phyloP scores from a whole-genome alignment of 176 grass and related monocot genomes.

The Ensete glaucum region DNA sequence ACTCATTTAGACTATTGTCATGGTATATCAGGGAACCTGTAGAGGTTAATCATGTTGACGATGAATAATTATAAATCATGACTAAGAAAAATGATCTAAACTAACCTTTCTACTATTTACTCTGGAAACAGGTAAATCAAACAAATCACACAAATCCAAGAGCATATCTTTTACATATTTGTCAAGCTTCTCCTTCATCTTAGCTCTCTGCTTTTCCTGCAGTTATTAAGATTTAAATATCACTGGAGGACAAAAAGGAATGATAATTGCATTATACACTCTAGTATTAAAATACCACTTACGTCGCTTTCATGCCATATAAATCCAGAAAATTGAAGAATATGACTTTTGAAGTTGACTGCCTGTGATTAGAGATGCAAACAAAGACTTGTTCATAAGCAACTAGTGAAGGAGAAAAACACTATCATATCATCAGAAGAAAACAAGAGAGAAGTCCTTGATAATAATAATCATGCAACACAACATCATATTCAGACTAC shows the following conservation, averaged over 20 bases:
- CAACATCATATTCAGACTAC: no score
- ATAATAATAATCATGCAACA: no score
- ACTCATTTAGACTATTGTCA: background rate
- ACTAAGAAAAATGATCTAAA: background rate
- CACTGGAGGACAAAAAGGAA: background rate
- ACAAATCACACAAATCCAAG: conserved; percentile 68
- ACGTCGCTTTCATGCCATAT: conserved; percentile 51
- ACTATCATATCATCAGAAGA: background rate
- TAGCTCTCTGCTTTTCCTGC: conserved; percentile 93
- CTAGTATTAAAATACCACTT: conserved; percentile 8
- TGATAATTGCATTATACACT: background rate
- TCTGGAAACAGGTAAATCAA: conserved; percentile 81
- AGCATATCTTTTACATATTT: conserved; percentile 81
- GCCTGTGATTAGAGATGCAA: conserved; percentile 31
- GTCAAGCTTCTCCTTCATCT: conserved; percentile 96
- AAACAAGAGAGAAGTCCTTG: no score
- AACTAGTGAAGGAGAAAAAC: background rate
- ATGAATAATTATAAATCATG: background rate
- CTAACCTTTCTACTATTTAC: conserved; percentile 62
- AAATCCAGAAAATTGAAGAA: conserved; percentile 47
- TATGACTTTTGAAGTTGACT: conserved; percentile 34
- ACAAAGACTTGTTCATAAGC: no score
- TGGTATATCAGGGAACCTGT: no score
- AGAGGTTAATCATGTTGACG: no score
- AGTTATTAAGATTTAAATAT: conserved; percentile 21